Evolutionary conservation across 1,139 yeast genomes (phyloP).

Genomic region (Pichia sp.): DNA sequence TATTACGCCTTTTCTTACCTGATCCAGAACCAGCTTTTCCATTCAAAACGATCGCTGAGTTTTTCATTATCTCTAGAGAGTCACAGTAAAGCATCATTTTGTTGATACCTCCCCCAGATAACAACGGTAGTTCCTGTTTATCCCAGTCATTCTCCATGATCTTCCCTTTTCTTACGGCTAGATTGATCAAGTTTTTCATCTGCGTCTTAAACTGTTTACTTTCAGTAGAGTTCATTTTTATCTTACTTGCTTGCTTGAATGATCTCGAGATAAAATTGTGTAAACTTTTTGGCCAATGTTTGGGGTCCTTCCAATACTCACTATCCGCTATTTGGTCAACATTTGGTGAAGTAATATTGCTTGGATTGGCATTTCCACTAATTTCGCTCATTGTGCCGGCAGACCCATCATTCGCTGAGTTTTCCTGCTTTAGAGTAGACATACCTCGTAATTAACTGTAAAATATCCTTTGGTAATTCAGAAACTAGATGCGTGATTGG

Average conservation of each 20-base stretch:
- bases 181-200: conserved; percentile 40
- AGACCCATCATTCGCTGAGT: too few relatives aligned
- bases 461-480: too few relatives aligned
- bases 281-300: conserved; percentile 41
- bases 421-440: too few relatives aligned
- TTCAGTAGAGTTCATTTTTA: conserved; percentile 25
- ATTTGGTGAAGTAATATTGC: too few relatives aligned
- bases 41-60: not conserved
- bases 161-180: conserved; percentile 41
- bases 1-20: conserved; percentile 15
- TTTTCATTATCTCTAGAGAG: conserved; percentile 1
- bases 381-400: too few relatives aligned
- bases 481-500: too few relatives aligned
- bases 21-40: not conserved
- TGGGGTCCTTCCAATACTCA: conserved; percentile 21
- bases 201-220: conserved; percentile 36
- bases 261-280: conserved; percentile 41
- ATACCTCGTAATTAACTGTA: too few relatives aligned
- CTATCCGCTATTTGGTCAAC: conserved; percentile 4
- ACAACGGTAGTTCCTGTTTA: conserved; percentile 46
- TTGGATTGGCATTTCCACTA: too few relatives aligned
- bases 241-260: conserved; percentile 31
- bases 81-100: conserved; percentile 20
- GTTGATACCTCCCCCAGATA: conserved; percentile 19
- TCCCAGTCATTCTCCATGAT: conserved; percentile 58